These are phyloP conservation scores for Capsella rubella DNA, from an alignment of 441 rosid genomes.

Conservation along the genomic window DNA sequence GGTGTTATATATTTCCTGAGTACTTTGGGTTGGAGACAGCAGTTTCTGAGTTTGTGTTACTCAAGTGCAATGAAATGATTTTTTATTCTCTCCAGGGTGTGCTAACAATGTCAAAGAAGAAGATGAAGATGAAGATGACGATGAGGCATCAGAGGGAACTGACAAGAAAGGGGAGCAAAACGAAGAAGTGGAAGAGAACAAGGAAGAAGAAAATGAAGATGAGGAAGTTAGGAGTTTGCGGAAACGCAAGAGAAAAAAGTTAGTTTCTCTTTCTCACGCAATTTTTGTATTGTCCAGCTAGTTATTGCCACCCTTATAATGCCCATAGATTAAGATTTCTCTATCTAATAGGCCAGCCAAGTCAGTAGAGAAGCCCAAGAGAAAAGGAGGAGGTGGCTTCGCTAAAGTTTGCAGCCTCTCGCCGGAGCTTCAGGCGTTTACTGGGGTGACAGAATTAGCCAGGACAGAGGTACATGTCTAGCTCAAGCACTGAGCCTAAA, in stretches of 20 bases:
- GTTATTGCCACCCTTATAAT: not conserved
- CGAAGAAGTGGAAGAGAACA: conserved; percentile 33
- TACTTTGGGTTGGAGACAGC: conserved; percentile 4
- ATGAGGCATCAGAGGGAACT: conserved; percentile 34
- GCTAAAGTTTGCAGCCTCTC: conserved; percentile 68
- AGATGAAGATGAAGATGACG: conserved; percentile 33
- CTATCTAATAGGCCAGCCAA: conserved; percentile 56
- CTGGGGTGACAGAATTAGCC: conserved; percentile 60
- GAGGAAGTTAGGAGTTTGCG: conserved; percentile 38
- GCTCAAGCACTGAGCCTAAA: conserved; percentile 14
- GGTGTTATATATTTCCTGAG: not conserved
- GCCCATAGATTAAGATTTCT: conserved; percentile 32
- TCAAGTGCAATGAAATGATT: conserved; percentile 20
- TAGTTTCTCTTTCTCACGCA: conserved; percentile 31
- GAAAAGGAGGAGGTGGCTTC: conserved; percentile 74
- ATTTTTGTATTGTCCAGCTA: conserved; percentile 10
- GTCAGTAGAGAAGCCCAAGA: conserved; percentile 61
- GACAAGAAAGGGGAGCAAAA: conserved; percentile 22
- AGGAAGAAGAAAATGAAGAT: conserved; percentile 40
- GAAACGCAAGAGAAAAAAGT: conserved; percentile 47
- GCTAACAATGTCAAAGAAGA: conserved; percentile 37
- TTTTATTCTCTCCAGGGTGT: conserved; percentile 22
- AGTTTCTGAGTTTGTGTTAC: conserved; percentile 23
- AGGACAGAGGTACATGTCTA: conserved; percentile 65
- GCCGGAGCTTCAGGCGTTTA: conserved; percentile 67